These are phyloP conservation scores for Podospora australis DNA, from an alignment of 495 filamentous ascomycete species.

Conservation along the genomic window DNA sequence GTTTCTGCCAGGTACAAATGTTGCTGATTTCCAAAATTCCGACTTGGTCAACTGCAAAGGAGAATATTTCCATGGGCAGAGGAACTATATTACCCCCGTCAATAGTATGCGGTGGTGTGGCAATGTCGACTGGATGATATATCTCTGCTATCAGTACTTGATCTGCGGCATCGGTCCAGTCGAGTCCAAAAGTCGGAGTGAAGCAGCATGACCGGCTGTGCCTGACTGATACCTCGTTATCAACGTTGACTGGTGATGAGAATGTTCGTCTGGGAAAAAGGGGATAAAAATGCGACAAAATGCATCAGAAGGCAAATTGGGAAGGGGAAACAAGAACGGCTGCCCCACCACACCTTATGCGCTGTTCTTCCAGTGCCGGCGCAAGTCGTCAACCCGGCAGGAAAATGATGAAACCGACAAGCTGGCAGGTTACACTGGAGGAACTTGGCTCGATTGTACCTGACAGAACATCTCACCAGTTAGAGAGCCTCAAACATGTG, in stretches of 20 bases:
- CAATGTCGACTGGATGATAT: no score
- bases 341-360: constrained; percentile 1
- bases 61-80: background rate
- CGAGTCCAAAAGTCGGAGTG: no score
- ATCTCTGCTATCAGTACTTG: no score
- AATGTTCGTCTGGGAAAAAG: no score
- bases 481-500: background rate
- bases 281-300: no score
- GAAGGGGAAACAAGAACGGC: background rate
- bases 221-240: no score
- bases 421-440: background rate
- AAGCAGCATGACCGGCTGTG: no score
- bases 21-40: background rate
- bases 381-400: background rate
- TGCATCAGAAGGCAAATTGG: no score
- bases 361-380: background rate
- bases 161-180: no score
- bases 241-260: no score
- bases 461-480: background rate
- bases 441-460: background rate
- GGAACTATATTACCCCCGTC: no score
- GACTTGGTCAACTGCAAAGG: background rate
- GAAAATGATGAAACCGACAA: background rate
- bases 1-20: background rate
- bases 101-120: no score